A percentile compares a stretch with the other conserved stretches of the same genome.
Evolutionary conservation across 176 grass and related monocot genomes (phyloP).

Genomic region (Zoysia japonica): DNA sequence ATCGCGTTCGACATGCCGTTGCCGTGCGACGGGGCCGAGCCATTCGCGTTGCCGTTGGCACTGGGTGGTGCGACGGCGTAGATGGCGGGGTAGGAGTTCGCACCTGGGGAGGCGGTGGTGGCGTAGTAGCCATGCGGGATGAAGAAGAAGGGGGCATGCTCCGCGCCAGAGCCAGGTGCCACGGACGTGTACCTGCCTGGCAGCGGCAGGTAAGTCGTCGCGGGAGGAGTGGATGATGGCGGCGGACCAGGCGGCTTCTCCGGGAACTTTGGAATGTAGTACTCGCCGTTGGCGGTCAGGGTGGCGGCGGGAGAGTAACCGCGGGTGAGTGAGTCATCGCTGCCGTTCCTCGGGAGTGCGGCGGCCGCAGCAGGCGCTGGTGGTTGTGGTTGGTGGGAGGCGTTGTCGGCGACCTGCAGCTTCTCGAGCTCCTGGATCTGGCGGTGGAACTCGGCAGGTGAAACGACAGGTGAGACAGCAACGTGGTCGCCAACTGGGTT

Average conservation of each 20-base stretch:
- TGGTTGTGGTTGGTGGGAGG: conserved; percentile 29
- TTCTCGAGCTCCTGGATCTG: conserved; percentile 78
- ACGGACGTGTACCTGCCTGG: conserved; percentile 54
- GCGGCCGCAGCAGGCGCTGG: not conserved
- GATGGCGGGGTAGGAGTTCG: conserved; percentile 40
- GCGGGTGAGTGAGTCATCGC: conserved; percentile 69
- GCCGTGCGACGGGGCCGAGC: conserved; percentile 6
- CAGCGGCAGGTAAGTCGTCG: conserved; percentile 46
- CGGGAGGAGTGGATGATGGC: conserved; percentile 43
- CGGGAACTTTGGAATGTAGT: conserved; percentile 56
- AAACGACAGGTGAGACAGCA: conserved; percentile 42
- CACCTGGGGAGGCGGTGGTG: conserved; percentile 40
- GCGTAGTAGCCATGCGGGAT: conserved; percentile 70
- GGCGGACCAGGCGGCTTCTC: conserved; percentile 49
- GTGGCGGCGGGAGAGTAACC: conserved; percentile 43
- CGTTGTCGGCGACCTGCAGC: conserved; percentile 59
- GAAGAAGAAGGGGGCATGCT: conserved; percentile 49
- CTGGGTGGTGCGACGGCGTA: conserved; percentile 53
- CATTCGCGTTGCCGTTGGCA: conserved; percentile 32
- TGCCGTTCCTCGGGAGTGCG: conserved; percentile 54
- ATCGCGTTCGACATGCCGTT: conserved; percentile 19
- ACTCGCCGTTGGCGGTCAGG: conserved; percentile 39
- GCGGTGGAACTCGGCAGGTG: conserved; percentile 56
- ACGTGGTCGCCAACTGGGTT: conserved; percentile 33
- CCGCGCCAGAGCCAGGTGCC: conserved; percentile 46